phyloP scores from a whole-genome alignment of 352 stramenopile genomes.

The Phytopythium delawarense region DNA sequence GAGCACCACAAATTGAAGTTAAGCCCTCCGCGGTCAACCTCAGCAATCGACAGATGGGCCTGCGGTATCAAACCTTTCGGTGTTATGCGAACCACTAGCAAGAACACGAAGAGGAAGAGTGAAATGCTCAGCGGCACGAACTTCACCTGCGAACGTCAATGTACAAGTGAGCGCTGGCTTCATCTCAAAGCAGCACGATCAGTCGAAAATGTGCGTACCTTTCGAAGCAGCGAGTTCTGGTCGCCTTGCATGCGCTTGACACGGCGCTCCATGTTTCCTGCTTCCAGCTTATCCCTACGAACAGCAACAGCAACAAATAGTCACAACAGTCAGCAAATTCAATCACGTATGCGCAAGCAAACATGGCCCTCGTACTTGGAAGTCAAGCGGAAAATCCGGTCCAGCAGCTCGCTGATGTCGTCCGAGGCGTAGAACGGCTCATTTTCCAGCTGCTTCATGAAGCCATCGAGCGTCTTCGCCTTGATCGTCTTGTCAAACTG shows the following conservation, averaged over 20 bases:
- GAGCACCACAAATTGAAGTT: neutral
- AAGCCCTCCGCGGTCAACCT: neutral
- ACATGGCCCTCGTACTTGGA: constrained; percentile 45
- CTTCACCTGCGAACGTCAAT: constrained; percentile 52
- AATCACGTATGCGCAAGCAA: neutral
- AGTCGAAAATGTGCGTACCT: constrained; percentile 26
- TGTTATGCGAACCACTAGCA: constrained; percentile 70
- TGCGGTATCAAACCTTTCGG: constrained; percentile 45
- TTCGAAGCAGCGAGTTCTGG: constrained; percentile 79
- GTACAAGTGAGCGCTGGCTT: neutral
- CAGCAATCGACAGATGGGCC: neutral
- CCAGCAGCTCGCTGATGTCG: constrained; percentile 77
- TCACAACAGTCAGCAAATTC: constrained; percentile 11
- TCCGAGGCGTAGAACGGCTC: constrained; percentile 77
- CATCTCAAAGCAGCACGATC: neutral
- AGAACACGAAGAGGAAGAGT: constrained; percentile 62
- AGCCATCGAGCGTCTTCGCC: constrained; percentile 51
- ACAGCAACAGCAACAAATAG: constrained; percentile 6
- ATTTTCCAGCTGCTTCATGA: constrained; percentile 78
- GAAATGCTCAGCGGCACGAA: constrained; percentile 70
- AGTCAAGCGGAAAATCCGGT: constrained; percentile 72
- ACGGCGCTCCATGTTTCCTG: constrained; percentile 84
- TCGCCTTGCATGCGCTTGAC: constrained; percentile 81
- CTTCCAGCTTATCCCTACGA: constrained; percentile 76
- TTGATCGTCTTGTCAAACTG: constrained; percentile 92